Conservation (phyloP, 257 asterid species). For the Datura wrightii region DNA sequence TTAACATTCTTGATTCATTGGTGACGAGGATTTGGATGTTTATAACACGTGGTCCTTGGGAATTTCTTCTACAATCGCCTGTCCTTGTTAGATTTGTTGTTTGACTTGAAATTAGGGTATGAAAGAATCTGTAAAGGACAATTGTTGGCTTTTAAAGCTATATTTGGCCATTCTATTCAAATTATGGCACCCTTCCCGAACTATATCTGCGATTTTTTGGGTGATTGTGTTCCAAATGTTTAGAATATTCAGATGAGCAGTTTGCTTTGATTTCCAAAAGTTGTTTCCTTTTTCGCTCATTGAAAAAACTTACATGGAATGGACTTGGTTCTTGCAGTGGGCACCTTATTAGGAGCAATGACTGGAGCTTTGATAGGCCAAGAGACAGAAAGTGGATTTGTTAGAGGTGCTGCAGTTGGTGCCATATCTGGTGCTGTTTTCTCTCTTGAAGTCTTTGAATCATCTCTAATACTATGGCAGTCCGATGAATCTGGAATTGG, state of each 20-base stretch:
- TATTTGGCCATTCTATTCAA: no score
- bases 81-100: neutral
- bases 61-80: neutral
- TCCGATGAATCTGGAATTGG: constrained; percentile 94
- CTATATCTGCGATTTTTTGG: neutral
- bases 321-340: constrained; percentile 60
- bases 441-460: constrained; percentile 95
- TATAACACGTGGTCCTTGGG: neutral
- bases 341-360: constrained; percentile 91
- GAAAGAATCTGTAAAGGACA: neutral
- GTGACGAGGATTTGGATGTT: neutral
- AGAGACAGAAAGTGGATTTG: constrained; percentile 95
- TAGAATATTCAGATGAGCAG: neutral
- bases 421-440: constrained; percentile 99
- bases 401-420: constrained; percentile 97
- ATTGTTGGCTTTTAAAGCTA: neutral
- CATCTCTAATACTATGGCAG: constrained; percentile 82
- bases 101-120: constrained; percentile 6
- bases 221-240: constrained; percentile 1
- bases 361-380: constrained; percentile 98
- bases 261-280: neutral
- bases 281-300: neutral
- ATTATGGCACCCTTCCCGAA: no score
- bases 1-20: neutral
- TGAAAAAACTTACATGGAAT: neutral